phyloP scores from a whole-genome alignment of 805 yeast species.

The Sugiyamaella americana region DNA sequence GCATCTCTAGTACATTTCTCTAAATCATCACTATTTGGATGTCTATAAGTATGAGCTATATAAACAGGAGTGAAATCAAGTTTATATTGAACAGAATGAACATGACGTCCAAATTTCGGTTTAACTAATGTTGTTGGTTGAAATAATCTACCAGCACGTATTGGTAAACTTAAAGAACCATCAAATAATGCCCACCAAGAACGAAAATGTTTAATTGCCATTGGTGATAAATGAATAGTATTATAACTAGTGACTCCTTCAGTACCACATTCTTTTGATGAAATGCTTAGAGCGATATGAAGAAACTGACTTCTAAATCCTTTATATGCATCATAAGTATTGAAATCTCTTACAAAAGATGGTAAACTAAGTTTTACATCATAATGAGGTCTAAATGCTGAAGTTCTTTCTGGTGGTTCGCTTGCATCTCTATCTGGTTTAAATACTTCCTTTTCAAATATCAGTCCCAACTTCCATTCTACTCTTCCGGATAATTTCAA shows the following conservation, averaged over 20 bases:
- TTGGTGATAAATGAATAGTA: constrained; percentile 71
- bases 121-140: constrained; percentile 19
- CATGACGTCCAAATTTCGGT: constrained; percentile 63
- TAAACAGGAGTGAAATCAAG: constrained; percentile 68
- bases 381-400: constrained; percentile 54
- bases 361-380: constrained; percentile 59
- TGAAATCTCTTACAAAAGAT: constrained; percentile 38
- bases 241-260: constrained; percentile 39
- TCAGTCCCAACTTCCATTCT: constrained; percentile 68
- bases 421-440: not conserved
- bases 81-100: constrained; percentile 73
- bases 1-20: constrained; percentile 34
- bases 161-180: constrained; percentile 73
- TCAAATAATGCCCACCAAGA: constrained; percentile 83
- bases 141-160: constrained; percentile 69
- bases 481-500: constrained; percentile 64
- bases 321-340: constrained; percentile 67
- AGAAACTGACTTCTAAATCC: constrained; percentile 79
- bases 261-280: not conserved
- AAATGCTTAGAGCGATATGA: constrained; percentile 58
- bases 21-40: constrained; percentile 36
- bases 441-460: constrained; percentile 57
- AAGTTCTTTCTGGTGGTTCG: constrained; percentile 36
- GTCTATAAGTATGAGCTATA: constrained; percentile 63
- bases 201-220: constrained; percentile 59